Evolutionary conservation across 1,139 yeast genomes (phyloP).

Genomic region (Hemisphaericaspora xylanilytica): DNA sequence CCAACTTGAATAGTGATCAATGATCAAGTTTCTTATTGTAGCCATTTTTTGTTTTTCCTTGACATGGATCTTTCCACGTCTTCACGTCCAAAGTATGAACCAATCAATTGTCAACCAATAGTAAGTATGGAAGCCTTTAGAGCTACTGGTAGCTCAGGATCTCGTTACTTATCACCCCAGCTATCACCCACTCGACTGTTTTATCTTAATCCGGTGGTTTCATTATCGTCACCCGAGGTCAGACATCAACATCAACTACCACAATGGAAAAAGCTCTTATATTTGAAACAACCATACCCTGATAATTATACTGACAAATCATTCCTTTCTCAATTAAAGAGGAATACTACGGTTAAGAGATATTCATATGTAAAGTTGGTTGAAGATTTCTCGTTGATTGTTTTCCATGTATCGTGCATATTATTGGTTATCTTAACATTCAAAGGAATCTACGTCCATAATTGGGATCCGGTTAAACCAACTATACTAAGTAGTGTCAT

Average conservation of each 20-base stretch:
- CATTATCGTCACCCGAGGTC: slow-evolving; percentile 4
- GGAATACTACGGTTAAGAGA: slow-evolving; percentile 71
- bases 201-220: slow-evolving; percentile 1
- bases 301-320: slow-evolving; percentile 86
- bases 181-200: neutral
- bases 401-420: slow-evolving; percentile 62
- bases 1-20: no score
- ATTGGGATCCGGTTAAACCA: slow-evolving; percentile 46
- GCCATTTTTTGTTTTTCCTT: no score
- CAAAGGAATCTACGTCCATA: slow-evolving; percentile 48
- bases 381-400: slow-evolving; percentile 67
- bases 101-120: no score
- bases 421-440: slow-evolving; percentile 62
- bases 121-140: neutral
- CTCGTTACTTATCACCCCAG: slow-evolving; percentile 1
- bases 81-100: no score
- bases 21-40: no score
- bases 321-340: slow-evolving; percentile 72
- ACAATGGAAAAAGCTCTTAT: slow-evolving; percentile 80
- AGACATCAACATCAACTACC: slow-evolving; percentile 3
- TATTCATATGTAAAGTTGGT: slow-evolving; percentile 64
- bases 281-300: slow-evolving; percentile 83
- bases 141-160: neutral
- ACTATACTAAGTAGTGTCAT: slow-evolving; percentile 24
- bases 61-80: no score